phyloP scores from a whole-genome alignment of 768 basidiomycete genomes.

The Psilocybe cyanescens region DNA sequence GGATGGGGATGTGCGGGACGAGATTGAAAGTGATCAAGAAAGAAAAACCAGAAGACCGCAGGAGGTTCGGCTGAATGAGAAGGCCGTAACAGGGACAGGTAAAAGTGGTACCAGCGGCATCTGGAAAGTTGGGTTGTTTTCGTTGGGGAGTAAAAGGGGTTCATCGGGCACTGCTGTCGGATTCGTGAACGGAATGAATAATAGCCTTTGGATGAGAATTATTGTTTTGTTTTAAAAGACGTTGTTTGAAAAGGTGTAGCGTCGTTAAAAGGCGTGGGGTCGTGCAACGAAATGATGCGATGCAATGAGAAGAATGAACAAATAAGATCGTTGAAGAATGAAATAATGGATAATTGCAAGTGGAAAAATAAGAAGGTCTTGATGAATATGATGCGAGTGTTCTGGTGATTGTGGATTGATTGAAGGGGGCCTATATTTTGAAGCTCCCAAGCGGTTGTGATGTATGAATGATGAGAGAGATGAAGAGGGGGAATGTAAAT shows the following conservation, averaged over 20 bases:
- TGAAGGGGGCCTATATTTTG: constrained; percentile 11
- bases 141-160: neutral
- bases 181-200: constrained; percentile 20
- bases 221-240: constrained; percentile 15
- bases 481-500: constrained; percentile 14
- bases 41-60: constrained; percentile 4
- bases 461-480: constrained; percentile 16
- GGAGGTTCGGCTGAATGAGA: constrained; percentile 8
- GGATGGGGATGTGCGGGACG: constrained; percentile 21
- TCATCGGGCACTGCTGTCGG: constrained; percentile 20
- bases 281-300: constrained; percentile 44
- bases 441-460: constrained; percentile 13
- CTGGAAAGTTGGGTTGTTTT: neutral
- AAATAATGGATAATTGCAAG: constrained; percentile 28
- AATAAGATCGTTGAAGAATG: constrained; percentile 21
- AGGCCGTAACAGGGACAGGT: neutral
- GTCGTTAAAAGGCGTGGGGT: constrained; percentile 31
- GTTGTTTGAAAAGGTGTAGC: constrained; percentile 14
- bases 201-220: constrained; percentile 13
- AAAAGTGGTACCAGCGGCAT: constrained; percentile 1
- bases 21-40: constrained; percentile 7
- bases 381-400: constrained; percentile 24
- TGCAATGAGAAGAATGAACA: constrained; percentile 14
- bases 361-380: constrained; percentile 28
- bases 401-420: constrained; percentile 24